Evolutionary conservation across 257 asterid species (phyloP).

Genomic region (Capsicum rhomboideum): DNA sequence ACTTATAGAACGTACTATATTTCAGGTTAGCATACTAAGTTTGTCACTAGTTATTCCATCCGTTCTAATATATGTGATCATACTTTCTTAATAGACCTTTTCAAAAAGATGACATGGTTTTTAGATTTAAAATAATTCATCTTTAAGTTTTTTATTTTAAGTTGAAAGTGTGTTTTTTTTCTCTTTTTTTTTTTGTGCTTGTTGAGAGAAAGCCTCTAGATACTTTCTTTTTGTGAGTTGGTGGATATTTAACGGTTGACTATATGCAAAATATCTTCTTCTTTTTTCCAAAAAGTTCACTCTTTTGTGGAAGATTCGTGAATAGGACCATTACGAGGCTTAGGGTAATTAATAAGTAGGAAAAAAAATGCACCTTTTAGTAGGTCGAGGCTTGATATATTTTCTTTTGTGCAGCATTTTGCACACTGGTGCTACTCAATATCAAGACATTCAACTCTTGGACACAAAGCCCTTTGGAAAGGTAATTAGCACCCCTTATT

Average conservation of each 20-base stretch:
- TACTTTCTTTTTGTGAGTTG: background rate
- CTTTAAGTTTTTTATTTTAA: too few relatives aligned
- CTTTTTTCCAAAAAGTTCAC: background rate
- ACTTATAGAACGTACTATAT: too few relatives aligned
- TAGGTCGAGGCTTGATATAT: background rate
- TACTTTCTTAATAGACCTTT: too few relatives aligned
- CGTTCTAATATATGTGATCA: too few relatives aligned
- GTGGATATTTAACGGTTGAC: background rate
- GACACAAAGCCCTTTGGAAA: constrained; percentile 97
- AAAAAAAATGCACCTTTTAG: constrained; percentile 6
- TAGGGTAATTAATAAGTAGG: background rate
- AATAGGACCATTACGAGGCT: too few relatives aligned
- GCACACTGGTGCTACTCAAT: constrained; percentile 86
- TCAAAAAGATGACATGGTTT: too few relatives aligned
- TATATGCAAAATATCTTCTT: background rate
- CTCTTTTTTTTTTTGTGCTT: background rate
- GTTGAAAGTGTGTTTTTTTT: too few relatives aligned
- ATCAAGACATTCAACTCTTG: constrained; percentile 86
- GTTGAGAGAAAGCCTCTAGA: background rate
- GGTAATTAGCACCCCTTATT: constrained; percentile 12
- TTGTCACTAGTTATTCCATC: too few relatives aligned
- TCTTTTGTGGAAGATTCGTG: background rate
- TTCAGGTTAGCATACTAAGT: too few relatives aligned
- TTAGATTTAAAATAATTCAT: too few relatives aligned
- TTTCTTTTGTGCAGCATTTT: constrained; percentile 40